phyloP scores from a whole-genome alignment of 2,329 filamentous ascomycete genomes.

The Acrocalymma vagum region DNA sequence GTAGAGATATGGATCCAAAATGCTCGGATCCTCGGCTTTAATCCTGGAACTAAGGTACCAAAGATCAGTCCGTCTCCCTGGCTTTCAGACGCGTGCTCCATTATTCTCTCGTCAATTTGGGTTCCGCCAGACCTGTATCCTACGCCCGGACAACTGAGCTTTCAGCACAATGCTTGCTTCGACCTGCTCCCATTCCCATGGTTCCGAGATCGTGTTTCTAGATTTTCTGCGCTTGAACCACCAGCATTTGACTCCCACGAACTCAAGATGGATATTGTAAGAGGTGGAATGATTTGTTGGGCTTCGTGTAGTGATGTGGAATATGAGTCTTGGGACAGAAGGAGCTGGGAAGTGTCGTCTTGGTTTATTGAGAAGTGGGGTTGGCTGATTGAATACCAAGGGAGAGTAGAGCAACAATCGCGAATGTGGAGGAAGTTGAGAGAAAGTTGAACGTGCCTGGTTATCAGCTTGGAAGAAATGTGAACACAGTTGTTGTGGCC shows the following conservation, averaged over 20 bases:
- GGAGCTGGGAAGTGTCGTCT: constrained; percentile 19
- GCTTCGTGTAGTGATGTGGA: constrained; percentile 8
- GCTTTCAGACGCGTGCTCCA: too few relatives aligned
- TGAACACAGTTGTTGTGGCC: too few relatives aligned
- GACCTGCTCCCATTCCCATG: constrained; percentile 21
- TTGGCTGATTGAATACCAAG: constrained; percentile 21
- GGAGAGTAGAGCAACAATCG: constrained; percentile 20
- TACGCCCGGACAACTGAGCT: constrained; percentile 16
- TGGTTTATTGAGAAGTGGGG: constrained; percentile 23
- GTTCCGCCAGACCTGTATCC: constrained; percentile 19
- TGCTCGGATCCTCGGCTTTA: too few relatives aligned
- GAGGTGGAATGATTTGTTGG: constrained; percentile 19
- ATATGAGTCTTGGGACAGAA: constrained; percentile 21
- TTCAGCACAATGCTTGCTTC: constrained; percentile 20
- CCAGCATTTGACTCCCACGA: constrained; percentile 12
- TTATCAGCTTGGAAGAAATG: too few relatives aligned
- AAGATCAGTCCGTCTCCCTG: too few relatives aligned
- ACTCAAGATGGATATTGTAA: constrained; percentile 20
- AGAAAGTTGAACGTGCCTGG: too few relatives aligned
- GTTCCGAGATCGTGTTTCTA: constrained; percentile 20
- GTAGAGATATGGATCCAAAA: too few relatives aligned
- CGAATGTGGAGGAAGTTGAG: constrained; percentile 20
- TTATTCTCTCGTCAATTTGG: too few relatives aligned
- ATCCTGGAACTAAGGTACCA: too few relatives aligned
- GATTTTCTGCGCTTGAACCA: constrained; percentile 6